Evolutionary conservation across 1,139 yeast species (phyloP).

Genomic region (Saccharomyces hybrid): DNA sequence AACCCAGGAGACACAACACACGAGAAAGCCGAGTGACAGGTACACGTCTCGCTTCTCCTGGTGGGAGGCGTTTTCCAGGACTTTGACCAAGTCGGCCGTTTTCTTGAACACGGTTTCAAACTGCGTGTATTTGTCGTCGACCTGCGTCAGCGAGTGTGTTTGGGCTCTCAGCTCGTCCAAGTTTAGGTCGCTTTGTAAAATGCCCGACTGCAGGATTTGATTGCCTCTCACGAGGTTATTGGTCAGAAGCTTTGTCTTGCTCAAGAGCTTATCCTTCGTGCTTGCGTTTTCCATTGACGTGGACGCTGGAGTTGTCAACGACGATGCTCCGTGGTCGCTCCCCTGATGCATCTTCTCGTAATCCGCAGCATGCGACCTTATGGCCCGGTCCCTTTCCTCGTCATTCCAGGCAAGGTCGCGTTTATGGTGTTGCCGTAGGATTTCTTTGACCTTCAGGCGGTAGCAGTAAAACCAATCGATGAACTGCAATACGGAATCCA

Average conservation of each 20-base stretch:
- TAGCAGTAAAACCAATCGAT: conserved; percentile 17
- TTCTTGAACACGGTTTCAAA: conserved; percentile 42
- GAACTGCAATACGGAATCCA: conserved; percentile 8
- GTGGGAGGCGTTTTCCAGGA: conserved; percentile 45
- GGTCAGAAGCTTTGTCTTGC: conserved; percentile 33
- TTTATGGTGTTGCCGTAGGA: background rate
- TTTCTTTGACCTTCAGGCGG: background rate
- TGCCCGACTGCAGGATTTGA: conserved; percentile 43
- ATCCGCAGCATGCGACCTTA: background rate
- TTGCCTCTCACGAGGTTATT: conserved; percentile 33
- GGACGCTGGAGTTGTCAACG: background rate
- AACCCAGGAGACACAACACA: conserved; percentile 46
- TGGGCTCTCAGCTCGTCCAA: conserved; percentile 53
- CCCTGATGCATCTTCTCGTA: background rate
- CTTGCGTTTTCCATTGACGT: conserved; percentile 9
- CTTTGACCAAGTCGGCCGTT: conserved; percentile 44
- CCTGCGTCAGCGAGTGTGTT: conserved; percentile 39
- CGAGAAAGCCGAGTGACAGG: conserved; percentile 43
- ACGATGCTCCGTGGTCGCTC: background rate
- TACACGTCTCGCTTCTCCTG: conserved; percentile 50
- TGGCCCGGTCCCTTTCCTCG: background rate
- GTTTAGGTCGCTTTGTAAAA: conserved; percentile 52
- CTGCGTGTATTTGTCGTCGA: conserved; percentile 42
- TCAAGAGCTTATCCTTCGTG: conserved; percentile 31
- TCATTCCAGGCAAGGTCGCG: background rate